These are phyloP conservation scores for Rhodotorula toruloides DNA, from an alignment of 768 basidiomycete genomes.

Conservation along the genomic window DNA sequence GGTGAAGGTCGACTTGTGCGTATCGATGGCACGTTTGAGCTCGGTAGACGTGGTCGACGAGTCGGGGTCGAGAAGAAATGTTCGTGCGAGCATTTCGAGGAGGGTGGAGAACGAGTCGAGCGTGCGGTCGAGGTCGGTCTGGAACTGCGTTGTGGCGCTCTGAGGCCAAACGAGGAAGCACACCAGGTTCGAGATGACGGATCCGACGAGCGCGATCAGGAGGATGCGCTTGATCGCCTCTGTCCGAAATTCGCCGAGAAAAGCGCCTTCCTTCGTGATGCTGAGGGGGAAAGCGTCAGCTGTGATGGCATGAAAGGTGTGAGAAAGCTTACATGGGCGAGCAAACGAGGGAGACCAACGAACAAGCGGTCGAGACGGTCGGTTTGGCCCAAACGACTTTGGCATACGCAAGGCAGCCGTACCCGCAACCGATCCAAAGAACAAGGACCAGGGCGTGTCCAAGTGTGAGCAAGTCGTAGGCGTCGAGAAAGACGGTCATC, in stretches of 20 bases:
- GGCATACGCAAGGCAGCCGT: conserved; percentile 78
- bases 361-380: conserved; percentile 44
- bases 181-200: conserved; percentile 69
- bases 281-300: conserved; percentile 6
- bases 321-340: conserved; percentile 15
- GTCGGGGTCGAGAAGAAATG: conserved; percentile 69
- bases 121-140: conserved; percentile 63
- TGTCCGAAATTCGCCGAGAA: conserved; percentile 34
- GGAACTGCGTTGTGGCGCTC: conserved; percentile 76
- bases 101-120: conserved; percentile 85
- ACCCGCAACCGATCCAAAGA: conserved; percentile 74
- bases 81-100: conserved; percentile 69
- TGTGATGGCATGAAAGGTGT: too few species aligned
- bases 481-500: conserved; percentile 56
- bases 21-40: conserved; percentile 71
- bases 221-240: conserved; percentile 37
- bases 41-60: conserved; percentile 53
- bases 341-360: conserved; percentile 49
- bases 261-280: conserved; percentile 41
- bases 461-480: conserved; percentile 66
- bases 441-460: conserved; percentile 66
- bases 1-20: conserved; percentile 84
- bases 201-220: conserved; percentile 67
- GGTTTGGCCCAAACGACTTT: conserved; percentile 79
- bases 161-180: conserved; percentile 78